Conservation (phyloP, 495 filamentous ascomycete genomes). For the Podospora comata region DNA sequence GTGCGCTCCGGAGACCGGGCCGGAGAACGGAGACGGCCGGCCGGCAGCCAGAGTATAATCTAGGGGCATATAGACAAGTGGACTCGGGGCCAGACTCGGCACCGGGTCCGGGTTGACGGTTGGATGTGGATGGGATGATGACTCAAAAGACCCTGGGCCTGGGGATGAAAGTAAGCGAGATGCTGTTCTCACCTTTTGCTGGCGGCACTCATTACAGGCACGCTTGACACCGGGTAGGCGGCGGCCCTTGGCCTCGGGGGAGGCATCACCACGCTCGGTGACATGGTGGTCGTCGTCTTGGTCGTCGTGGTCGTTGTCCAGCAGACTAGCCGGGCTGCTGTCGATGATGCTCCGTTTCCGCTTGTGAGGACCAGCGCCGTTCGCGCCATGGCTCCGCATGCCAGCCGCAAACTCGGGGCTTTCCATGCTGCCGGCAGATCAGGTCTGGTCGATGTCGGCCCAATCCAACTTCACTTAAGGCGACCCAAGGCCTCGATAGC, state of each 20-base stretch:
- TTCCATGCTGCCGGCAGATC: constrained; percentile 25
- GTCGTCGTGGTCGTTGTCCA: constrained; percentile 61
- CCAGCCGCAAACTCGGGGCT: constrained; percentile 36
- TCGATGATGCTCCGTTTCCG: constrained; percentile 52
- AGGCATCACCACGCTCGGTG: constrained; percentile 61
- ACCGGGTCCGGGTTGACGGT: constrained; percentile 1
- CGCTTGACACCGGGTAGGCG: constrained; percentile 68
- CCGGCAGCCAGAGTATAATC: not conserved
- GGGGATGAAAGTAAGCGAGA: constrained; percentile 5
- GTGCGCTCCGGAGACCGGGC: constrained; percentile 2
- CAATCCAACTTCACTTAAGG: not conserved
- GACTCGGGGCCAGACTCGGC: constrained; percentile 5
- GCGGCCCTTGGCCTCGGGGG: constrained; percentile 33
- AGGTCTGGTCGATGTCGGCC: not conserved
- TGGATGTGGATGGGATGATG: constrained; percentile 6
- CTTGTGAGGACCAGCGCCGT: constrained; percentile 39
- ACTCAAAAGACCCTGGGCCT: constrained; percentile 36
- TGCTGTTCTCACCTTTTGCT: constrained; percentile 66
- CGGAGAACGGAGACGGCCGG: not conserved
- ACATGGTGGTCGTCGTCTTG: constrained; percentile 64
- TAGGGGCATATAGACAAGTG: constrained; percentile 1
- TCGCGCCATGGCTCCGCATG: constrained; percentile 42
- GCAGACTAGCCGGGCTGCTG: constrained; percentile 65
- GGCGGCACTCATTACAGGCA: constrained; percentile 91
- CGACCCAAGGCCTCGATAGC: constrained; percentile 11